Conservation (phyloP, 2,329 filamentous ascomycete genomes). For the Chaetomiaceae sp. region DNA sequence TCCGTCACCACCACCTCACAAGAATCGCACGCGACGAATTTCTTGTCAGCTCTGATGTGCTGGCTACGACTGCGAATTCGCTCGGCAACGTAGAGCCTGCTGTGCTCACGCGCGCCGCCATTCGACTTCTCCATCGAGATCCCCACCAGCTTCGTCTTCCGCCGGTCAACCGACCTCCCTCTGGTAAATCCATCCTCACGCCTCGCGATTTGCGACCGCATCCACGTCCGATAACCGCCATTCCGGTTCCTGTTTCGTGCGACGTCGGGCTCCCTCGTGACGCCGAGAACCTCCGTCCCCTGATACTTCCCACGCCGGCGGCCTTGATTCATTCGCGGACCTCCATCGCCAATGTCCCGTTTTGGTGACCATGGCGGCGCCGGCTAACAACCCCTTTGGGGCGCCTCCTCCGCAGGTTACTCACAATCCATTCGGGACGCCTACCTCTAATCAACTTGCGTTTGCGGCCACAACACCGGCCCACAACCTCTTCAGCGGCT, state of each 20-base stretch:
- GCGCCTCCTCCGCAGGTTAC: constrained; percentile 13
- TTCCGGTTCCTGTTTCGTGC: background rate
- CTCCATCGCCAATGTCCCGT: constrained; percentile 17
- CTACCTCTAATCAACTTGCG: too few species aligned
- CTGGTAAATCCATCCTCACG: constrained; percentile 6
- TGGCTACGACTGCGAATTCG: too few species aligned
- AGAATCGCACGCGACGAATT: too few species aligned
- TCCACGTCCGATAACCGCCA: background rate
- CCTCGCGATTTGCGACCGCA: background rate
- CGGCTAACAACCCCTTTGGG: constrained; percentile 26
- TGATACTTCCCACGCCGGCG: background rate
- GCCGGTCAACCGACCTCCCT: constrained; percentile 1
- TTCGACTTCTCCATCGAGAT: background rate
- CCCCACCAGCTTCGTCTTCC: background rate
- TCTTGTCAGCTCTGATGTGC: too few species aligned
- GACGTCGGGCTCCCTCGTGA: background rate
- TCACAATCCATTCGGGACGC: constrained; percentile 6
- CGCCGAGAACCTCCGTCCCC: background rate
- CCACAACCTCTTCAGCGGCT: constrained; percentile 1
- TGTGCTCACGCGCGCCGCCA: background rate
- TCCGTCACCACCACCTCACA: too few species aligned
- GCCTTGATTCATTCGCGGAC: constrained; percentile 3
- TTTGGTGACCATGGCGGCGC: constrained; percentile 19
- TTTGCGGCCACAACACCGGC: too few species aligned
- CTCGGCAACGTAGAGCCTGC: background rate